Evolutionary conservation across 352 stramenopile species (phyloP).

Genomic region (Phytophthora brassicae): DNA sequence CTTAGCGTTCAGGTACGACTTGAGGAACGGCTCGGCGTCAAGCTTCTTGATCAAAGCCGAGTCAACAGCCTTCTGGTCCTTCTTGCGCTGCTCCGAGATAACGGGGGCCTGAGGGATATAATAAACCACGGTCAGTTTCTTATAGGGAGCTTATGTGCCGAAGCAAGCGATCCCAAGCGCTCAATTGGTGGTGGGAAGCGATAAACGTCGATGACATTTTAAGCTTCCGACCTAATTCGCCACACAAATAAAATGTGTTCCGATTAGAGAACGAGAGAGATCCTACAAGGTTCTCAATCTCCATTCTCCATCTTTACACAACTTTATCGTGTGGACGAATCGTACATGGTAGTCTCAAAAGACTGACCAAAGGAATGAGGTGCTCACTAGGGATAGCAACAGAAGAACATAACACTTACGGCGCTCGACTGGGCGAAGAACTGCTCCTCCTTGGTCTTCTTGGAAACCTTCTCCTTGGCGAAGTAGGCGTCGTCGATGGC

Average conservation of each 20-base stretch:
- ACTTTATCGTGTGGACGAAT: conserved; percentile 5
- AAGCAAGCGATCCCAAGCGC: conserved; percentile 91
- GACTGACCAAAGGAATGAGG: conserved; percentile 20
- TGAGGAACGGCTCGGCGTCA: conserved; percentile 92
- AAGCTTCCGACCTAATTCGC: conserved; percentile 6
- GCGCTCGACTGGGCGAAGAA: conserved; percentile 95
- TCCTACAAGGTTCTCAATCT: conserved; percentile 36
- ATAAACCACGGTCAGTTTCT: conserved; percentile 30
- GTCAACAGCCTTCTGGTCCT: conserved; percentile 98
- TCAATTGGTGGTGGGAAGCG: conserved; percentile 40
- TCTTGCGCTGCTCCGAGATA: conserved; percentile 97
- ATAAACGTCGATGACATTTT: not conserved
- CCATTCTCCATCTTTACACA: not conserved
- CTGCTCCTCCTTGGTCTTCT: conserved; percentile 95
- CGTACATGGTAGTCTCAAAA: conserved; percentile 9
- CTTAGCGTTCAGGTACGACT: conserved; percentile 98
- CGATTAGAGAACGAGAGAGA: conserved; percentile 23
- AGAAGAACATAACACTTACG: conserved; percentile 48
- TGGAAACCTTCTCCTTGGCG: conserved; percentile 89
- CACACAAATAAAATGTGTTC: conserved; percentile 6
- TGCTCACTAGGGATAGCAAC: conserved; percentile 1
- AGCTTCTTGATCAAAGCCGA: conserved; percentile 86
- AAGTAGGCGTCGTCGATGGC: conserved; percentile 98
- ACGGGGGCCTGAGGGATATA: conserved; percentile 71
- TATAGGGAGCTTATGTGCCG: conserved; percentile 85